Percentiles rank a stretch among this genome's conserved stretches.
phyloP scores from a whole-genome alignment of 129 eudicot genomes.

The Flaveria ramosissima region DNA sequence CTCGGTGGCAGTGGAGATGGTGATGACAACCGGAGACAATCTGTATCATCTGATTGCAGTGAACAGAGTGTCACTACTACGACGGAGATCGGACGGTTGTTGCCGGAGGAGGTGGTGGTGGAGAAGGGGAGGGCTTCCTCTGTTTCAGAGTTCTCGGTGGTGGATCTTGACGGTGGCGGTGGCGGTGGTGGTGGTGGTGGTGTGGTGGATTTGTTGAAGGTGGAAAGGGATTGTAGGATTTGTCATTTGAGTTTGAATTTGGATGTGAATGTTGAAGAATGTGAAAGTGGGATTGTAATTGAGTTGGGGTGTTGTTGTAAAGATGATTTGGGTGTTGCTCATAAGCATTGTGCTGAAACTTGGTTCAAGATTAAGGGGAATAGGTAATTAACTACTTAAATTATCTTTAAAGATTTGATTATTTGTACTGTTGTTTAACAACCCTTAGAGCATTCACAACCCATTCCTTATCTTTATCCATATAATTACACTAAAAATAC shows the following conservation, averaged over 20 bases:
- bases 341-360: constrained; percentile 86
- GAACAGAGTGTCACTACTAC: not conserved
- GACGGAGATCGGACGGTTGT: constrained; percentile 37
- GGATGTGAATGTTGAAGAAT: constrained; percentile 54
- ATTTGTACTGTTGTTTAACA: not conserved
- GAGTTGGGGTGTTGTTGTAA: constrained; percentile 91
- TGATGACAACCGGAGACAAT: not conserved
- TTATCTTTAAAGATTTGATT: not conserved
- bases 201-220: constrained; percentile 40
- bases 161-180: constrained; percentile 42
- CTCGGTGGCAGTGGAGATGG: constrained; percentile 16
- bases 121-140: constrained; percentile 41
- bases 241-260: constrained; percentile 64
- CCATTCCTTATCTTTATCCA: no score
- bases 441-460: no score
- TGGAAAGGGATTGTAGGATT: constrained; percentile 74
- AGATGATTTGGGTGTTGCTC: constrained; percentile 83
- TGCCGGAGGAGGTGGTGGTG: constrained; percentile 22
- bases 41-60: not conserved
- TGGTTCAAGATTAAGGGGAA: constrained; percentile 95
- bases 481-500: no score
- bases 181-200: constrained; percentile 7
- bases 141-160: constrained; percentile 52
- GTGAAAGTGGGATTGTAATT: constrained; percentile 55
- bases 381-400: constrained; percentile 47